These are phyloP conservation scores for Nannochloropsis gaditana DNA, from an alignment of 108 stramenopile species.

Conservation along the genomic window DNA sequence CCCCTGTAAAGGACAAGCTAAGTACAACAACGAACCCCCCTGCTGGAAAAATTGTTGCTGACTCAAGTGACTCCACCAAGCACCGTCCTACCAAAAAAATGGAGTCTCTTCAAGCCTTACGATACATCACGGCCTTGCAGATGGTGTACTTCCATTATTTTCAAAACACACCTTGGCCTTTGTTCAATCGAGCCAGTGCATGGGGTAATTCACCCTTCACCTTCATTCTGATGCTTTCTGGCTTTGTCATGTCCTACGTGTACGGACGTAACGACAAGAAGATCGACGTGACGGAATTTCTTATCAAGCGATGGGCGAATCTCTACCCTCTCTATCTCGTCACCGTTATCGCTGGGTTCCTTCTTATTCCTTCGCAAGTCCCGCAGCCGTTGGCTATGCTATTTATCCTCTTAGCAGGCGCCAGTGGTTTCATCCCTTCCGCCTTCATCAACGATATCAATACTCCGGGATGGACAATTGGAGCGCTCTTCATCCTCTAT, in stretches of 20 bases:
- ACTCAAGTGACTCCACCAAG: neutral
- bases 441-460: constrained; percentile 18
- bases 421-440: neutral
- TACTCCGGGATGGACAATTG: neutral
- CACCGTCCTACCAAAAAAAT: neutral
- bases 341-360: neutral
- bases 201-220: neutral
- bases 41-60: neutral
- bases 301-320: constrained; percentile 12
- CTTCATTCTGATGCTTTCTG: constrained; percentile 6
- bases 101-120: constrained; percentile 14
- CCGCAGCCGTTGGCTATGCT: neutral
- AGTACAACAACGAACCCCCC: neutral
- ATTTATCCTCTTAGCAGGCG: neutral
- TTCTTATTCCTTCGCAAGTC: neutral
- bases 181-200: neutral
- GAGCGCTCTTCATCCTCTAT: neutral
- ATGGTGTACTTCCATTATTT: constrained; percentile 8
- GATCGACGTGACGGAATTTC: constrained; percentile 15
- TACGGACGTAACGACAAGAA: constrained; percentile 5
- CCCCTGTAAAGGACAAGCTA: neutral
- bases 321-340: neutral
- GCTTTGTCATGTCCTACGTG: neutral
- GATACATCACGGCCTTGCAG: constrained; percentile 1
- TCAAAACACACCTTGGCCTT: neutral